Base-by-base conservation (phyloP, 306 rosid species). In the Begonia masoniana region DNA sequence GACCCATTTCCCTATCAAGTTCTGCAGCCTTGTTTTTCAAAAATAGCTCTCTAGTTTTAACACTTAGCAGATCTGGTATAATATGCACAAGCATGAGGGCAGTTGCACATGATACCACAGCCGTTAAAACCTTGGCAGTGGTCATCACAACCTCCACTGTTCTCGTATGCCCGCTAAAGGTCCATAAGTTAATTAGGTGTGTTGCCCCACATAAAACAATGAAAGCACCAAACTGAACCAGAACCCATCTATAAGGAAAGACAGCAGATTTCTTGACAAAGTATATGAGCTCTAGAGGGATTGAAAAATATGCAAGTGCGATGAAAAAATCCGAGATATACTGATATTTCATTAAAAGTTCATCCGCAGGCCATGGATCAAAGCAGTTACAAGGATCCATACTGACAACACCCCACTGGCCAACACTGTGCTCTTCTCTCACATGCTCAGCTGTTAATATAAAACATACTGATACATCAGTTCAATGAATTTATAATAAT, bases 151-250 rank as follows among this genome's bases (percentile, higher is more conserved):
- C 47, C 19, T 56, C 66, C 45, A 62, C 66, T 1, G 66, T 53
- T 53, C 66, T 62, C 0, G 66, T 42, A 62, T 62, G 66, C 46
- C 45, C 54, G 47, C 43, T 53, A 53, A 62, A 62, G 12, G 66
- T 62, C 66, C 66, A 62, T 46, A 62, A 45, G 66, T 62, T 62
- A 14, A 62, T 62, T 14, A 62, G 66, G 46, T 62, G 66, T 45
- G 66, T 62, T 11, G 66, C 66, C 39, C 66, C 66, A 53, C 66
- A 62, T 19, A 62, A 92, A 59, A 91, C 79, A 72, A 91, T 91
- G 53, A 86, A 91, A 59, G 99, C 94, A 55, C 99, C 99, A 63
- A 91, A 86, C 82, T 91, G 99, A 78, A 86, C 78, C 60, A 91
- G 99, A 70, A 91, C 99, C 99, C 66, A 62, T 62, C 47, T 62